Evolutionary conservation across 768 basidiomycete species (phyloP), one percentile per base, ranked within the genome.

Genomic region (Panaeolus papilionaceus): DNA sequence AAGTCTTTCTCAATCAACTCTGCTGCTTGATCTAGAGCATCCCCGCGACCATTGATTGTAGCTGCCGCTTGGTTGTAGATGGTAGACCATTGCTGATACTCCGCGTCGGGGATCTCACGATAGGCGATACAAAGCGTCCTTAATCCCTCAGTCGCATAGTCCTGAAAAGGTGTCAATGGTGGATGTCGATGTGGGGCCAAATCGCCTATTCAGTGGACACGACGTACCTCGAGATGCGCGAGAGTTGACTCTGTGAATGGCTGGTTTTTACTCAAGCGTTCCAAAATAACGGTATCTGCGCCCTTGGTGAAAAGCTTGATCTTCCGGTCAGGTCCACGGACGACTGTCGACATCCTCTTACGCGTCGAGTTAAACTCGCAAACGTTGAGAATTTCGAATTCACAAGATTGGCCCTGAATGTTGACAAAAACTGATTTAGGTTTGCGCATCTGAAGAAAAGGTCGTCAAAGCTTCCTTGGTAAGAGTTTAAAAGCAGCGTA

Each of bases 331-430:
- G 96, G 92, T 28, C 87, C 85, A 26, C 95, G 89, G 38, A 99
- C 87, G 71, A 99, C 80, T 1, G 96, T 97, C 33, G 98, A 99
- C 98, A 99, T 99, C 67, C 98, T 88, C 75, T 99, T 99, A 63
- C 98, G 88, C 4, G 95, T 94, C 26, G 95, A 98, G 76, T 99
- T 99, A 85, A 99, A 99, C 80, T 99, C 98, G 86, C 96, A 98
- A 51, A 99, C 92, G 75, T 99, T 99, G 67, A 99, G 79, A 66
- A 99, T 88, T 74, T 98, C 89, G 75, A 90, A 99, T 76, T 99
- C 95, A 66, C 88, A 85, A 0, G 84, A 79, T 65, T 82, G 78
- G 20, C 94, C 95, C 62, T 86, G 82, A 66, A 96, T 83, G 45
- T 92, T 91, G 64, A 99, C 89, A 75, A 94, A 98, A 7, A 96